Percentiles rank a stretch among this genome's conserved stretches.
phyloP scores from a whole-genome alignment of 306 rosid genomes.

The Comarum palustre region DNA sequence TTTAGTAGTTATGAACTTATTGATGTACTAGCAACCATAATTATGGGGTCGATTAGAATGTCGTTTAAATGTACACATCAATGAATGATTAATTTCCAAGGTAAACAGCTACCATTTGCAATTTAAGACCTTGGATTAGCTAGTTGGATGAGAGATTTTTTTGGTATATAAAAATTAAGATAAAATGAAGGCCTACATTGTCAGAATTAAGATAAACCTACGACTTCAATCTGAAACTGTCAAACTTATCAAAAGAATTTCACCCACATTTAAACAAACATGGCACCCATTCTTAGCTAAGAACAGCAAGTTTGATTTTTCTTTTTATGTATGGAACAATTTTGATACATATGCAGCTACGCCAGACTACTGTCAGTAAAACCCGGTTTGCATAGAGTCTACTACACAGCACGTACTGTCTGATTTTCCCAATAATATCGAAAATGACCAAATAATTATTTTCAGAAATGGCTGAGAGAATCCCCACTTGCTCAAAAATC shows the following conservation, averaged over 20 bases:
- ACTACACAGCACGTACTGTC: conserved; percentile 7
- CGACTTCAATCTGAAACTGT: no score
- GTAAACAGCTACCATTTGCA: no score
- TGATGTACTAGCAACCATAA: neutral
- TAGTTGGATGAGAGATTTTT: no score
- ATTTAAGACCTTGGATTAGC: no score
- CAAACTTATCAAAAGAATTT: no score
- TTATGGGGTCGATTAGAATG: neutral
- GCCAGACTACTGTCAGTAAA: neutral
- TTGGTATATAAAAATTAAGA: no score
- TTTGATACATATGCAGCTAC: neutral
- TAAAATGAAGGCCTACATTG: no score
- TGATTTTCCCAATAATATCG: conserved; percentile 13
- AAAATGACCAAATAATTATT: neutral
- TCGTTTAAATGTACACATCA: neutral
- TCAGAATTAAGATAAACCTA: no score
- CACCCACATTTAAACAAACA: no score
- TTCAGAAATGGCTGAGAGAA: conserved; percentile 39
- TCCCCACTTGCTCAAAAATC: conserved; percentile 24
- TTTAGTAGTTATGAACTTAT: neutral
- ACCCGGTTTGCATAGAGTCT: conserved; percentile 4
- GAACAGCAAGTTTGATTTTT: neutral
- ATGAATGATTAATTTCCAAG: no score
- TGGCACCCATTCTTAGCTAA: no score
- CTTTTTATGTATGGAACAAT: neutral